These are phyloP conservation scores for Fusarium nygamai DNA, from an alignment of 2,329 filamentous ascomycete species.

Conservation along the genomic window DNA sequence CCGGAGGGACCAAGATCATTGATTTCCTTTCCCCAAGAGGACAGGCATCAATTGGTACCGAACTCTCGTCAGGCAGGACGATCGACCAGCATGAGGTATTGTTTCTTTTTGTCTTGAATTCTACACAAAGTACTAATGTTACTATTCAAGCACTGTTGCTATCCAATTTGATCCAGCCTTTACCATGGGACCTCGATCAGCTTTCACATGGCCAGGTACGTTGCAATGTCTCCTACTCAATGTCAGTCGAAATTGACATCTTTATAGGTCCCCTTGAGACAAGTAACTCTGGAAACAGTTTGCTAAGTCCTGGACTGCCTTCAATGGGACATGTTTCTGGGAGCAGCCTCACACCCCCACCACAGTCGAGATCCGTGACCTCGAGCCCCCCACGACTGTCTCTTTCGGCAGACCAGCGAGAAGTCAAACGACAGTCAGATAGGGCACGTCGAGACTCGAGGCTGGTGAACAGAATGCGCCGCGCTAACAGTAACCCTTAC, in stretches of 20 bases:
- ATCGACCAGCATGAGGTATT: conserved; percentile 40
- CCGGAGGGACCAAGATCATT: conserved; percentile 31
- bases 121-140: conserved; percentile 18
- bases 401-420: conserved; percentile 69
- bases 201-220: conserved; percentile 62
- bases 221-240: not conserved
- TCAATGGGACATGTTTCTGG: conserved; percentile 60
- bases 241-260: not conserved
- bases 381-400: conserved; percentile 65
- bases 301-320: conserved; percentile 58
- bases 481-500: conserved; percentile 60
- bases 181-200: conserved; percentile 61
- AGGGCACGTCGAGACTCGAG: conserved; percentile 68
- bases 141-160: conserved; percentile 56
- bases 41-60: conserved; percentile 23
- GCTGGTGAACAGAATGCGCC: conserved; percentile 59
- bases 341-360: conserved; percentile 61
- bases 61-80: conserved; percentile 21
- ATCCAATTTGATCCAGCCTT: conserved; percentile 63
- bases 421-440: conserved; percentile 69
- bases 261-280: conserved; percentile 49
- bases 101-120: not conserved
- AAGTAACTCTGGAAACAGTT: conserved; percentile 43
- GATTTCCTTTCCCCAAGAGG: conserved; percentile 28
- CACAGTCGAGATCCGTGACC: conserved; percentile 62